A percentile compares a stretch with the other conserved stretches of the same genome.
phyloP scores from a whole-genome alignment of 2,329 filamentous ascomycete genomes.

The Sporothrix globosa region DNA sequence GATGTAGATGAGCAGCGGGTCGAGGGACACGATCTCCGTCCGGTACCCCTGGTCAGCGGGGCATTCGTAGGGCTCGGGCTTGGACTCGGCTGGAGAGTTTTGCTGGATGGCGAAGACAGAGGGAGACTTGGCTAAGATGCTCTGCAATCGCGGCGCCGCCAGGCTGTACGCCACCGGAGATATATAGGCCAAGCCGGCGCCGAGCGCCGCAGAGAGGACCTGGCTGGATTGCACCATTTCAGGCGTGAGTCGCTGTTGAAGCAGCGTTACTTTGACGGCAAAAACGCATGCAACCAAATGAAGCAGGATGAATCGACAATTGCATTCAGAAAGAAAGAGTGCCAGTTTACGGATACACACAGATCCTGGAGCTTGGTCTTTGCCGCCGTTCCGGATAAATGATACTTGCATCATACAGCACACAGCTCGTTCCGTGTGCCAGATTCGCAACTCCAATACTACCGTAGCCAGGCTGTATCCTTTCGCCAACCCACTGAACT shows the following conservation, averaged over 20 bases:
- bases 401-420: not conserved
- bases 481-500: not conserved
- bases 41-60: slow-evolving; percentile 40
- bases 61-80: slow-evolving; percentile 14
- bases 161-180: not conserved
- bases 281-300: not conserved
- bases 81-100: not conserved
- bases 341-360: not conserved
- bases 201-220: slow-evolving; percentile 6
- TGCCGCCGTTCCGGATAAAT: slow-evolving; percentile 19
- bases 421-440: not conserved
- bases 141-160: not conserved
- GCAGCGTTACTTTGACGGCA: not conserved
- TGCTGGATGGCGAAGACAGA: not conserved
- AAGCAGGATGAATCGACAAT: not conserved
- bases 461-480: not conserved
- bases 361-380: not conserved
- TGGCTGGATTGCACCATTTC: slow-evolving; percentile 21
- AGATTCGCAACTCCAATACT: not conserved
- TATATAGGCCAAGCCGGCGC: slow-evolving; percentile 22
- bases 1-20: slow-evolving; percentile 48
- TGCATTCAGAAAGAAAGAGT: not conserved
- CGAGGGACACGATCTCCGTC: slow-evolving; percentile 46
- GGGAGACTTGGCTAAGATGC: not conserved
- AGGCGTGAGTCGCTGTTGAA: not conserved